Evolutionary conservation across 495 filamentous ascomycete species (phyloP), one percentile per base, ranked within the genome.

Genomic region (Barbatosphaeria neglecta): DNA sequence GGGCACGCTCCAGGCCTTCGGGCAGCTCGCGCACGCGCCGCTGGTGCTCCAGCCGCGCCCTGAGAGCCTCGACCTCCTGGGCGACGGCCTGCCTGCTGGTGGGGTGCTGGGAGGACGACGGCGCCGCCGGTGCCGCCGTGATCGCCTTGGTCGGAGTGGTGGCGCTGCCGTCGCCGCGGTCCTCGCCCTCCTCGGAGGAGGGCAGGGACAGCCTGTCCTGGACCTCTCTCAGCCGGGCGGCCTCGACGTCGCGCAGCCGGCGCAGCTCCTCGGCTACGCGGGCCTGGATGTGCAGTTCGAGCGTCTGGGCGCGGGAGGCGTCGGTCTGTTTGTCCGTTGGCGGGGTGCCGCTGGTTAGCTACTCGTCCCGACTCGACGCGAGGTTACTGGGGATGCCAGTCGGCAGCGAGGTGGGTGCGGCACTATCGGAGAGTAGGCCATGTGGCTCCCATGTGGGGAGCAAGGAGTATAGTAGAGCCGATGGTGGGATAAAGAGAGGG

Each of bases 221-320:
- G 46, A 84, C 77, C 22, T 80, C 73, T 52, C 72, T 74, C 45
- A 95, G 74, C 15, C 72, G 60, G 39, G 67, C 62, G 45, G 68
- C 52, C 49, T 82, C 77, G 41, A 74, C 57, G 38, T 69, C 67
- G 48, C 76, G 73, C n/a, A 88, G 78, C 43, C 81, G 80, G 52
- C 82, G 74, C 42, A 98, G 83, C 65, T 97, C 93, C 51, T 78
- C 68, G 55, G 80, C 75, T 50, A 97, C 87, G 66, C 93, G 93
- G 53, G 74, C 67, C 69, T 96, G 88, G 60, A 96, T 84, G 52
- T 87, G 80, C 49, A 93, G 80, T 65, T 98, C 92, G 60, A 87
- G 67, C 65, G 79, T 65, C 65, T 85, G 86, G 54, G 81, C 71
- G 57, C 92, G 90, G 50, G 87, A 86, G 41, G 82, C 77, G 69